Evolutionary conservation across 169 alveolate species (phyloP), one percentile per base, ranked within the genome.

Genomic region (Perkinsus olseni): DNA sequence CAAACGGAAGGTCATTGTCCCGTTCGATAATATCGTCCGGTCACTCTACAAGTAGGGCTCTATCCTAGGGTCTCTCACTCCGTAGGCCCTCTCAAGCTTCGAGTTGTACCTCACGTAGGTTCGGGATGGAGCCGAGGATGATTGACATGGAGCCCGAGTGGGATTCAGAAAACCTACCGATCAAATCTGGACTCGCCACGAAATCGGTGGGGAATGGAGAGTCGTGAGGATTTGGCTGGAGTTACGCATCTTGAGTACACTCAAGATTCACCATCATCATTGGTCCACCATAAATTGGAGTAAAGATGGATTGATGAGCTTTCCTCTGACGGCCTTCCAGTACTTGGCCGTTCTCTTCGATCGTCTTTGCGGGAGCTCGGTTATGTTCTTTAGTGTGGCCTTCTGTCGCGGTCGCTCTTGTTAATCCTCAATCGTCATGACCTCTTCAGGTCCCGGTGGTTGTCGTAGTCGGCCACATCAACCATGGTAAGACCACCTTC

Each of bases 401-500:
- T n/a, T n/a, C n/a, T n/a, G n/a, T n/a, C n/a, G n/a, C n/a, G n/a
- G n/a, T n/a, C n/a, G n/a, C n/a, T n/a, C n/a, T n/a, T n/a, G n/a
- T n/a, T n/a, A n/a, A n/a, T n/a, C n/a, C n/a, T n/a, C n/a, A n/a
- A n/a, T n/a, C n/a, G n/a, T n/a, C n/a, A n/a, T n/a, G n/a, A n/a
- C n/a, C n/a, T n/a, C n/a, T 91, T 50, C 39, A 31, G 50, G 92
- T 96, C 34, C 97, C 98, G 0, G 98, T 97, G 20, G 94, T 96
- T 28, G 95, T 96, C 3, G 95, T 97, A n/a, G 94, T 97, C n/a
- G 98, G 98, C 13, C 98, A 97, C 92, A 96, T 96, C 94, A 95
- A 96, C 92, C 98, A 97, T 94, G 98, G 98, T 36, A 97, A 97
- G 94, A 96, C 98, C n/a, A 96, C 98, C 20, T 51, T 97, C 31